Evolutionary conservation across 441 rosid species (phyloP), one percentile per base, ranked within the genome.

Genomic region (Melianthus villosus): DNA sequence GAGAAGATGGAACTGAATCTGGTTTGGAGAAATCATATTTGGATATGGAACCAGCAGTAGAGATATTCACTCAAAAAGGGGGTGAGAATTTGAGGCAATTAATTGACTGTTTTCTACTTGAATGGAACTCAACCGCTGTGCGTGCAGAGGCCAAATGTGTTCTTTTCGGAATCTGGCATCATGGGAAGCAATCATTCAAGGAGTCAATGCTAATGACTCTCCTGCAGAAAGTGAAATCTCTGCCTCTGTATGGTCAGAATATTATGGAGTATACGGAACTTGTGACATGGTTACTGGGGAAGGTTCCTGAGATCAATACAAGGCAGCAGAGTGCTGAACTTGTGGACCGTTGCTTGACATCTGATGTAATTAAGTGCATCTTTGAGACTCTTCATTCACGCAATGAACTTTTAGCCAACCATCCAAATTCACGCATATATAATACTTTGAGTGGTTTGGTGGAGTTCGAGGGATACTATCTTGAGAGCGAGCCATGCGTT

Each of bases 401-500:
- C 63, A 93, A 93, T 61, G 99, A 93, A 58, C 96, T 93, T 44
- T 59, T 93, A 59, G 99, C 99, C 50, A 87, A 93, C 64, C 99
- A 93, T 73, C 99, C 97, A 38, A 87, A 93, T 73, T 93, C 99
- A 36, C 92, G 93, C 52, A 84, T 93, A 51, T 93, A 93, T 59
- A 93, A 67, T 56, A 82, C 96, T 42, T 71, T 87, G 64, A 76
- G 94, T 62, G 75, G 93, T 61, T 79, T 93, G 31, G 97, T 93
- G 60, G 99, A 87, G 51, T 93, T 93, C 56, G 99, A 87, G 68
- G 99, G 99, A 48, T 93, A 93, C 68, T 93, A 83, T 73, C 97
- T 93, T 47, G 99, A 93, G 74, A 93, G 96, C 44, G 99, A 93
- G 56, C 99, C 99, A 12, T 93, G 99, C 72, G 99, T 93, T 52